Base-by-base conservation (phyloP, 495 filamentous ascomycete genomes). In the Saxophila tyrrhenica region DNA sequence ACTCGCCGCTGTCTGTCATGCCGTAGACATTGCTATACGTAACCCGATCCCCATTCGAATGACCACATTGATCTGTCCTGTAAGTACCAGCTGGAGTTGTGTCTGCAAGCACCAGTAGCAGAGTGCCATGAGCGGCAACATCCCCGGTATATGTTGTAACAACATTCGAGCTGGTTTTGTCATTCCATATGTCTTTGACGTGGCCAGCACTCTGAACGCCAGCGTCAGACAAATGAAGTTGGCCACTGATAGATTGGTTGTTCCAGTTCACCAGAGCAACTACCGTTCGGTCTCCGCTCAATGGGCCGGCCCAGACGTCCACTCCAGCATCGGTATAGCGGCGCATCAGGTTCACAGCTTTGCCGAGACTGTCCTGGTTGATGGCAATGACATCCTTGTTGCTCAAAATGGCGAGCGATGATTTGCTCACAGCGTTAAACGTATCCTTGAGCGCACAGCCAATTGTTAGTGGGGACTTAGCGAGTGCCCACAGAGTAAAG, bases 271-370 rank as follows among this genome's bases (percentile, higher is more conserved):
- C 65, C 22, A 76, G 29, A 1, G 70, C 72, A 0, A 69, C 66
- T 3, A 78, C 71, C 2, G 57, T 71, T 3, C 71, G 45, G 0
- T 60, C 67, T 3, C 62, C 67, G 0, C 68, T 69, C 29, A 78
- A 63, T 11, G 67, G 67, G 0, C 74, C 75, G 46, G 69, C 68
- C 73, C 74, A 78, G 13, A 76, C 67, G 21, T 79, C 74, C 58
- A 70, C 74, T 25, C 62, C 67, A 42, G 72, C 70, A 17, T 74
- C 70, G 0, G 71, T 65, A 62, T 65, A 73, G 0, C 70, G 54
- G 3, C 68, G 56, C 1, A 46, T 56, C 22, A 71, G 23, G 25
- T 41, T 56, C 11, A 35, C 53, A 9, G 53, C 46, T n/a, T 19
- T 47, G 23, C 29, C 29, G 13, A 35, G 29, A 35, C 29, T 35